Percentiles rank a stretch among this genome's conserved stretches.
Evolutionary conservation across 1,284 basidiomycete genomes (phyloP).

Genomic region (Malassezia sp.): DNA sequence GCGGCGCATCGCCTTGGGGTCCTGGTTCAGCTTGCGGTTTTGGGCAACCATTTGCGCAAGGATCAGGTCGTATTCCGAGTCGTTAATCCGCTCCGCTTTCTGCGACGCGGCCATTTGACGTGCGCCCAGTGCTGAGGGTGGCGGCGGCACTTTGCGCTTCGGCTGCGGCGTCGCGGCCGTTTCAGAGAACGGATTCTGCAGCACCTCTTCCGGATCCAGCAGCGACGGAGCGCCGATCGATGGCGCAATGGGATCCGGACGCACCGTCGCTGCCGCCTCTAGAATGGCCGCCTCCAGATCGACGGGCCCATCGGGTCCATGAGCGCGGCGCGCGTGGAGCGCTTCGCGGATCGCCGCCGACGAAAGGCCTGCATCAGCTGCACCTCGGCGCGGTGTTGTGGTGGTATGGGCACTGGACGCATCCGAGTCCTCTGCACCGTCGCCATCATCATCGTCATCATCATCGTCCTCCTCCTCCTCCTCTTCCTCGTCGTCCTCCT

Average conservation of each 20-base stretch:
- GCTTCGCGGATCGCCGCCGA: slow-evolving; percentile 6
- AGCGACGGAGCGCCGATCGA: slow-evolving; percentile 35
- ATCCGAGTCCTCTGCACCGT: not conserved
- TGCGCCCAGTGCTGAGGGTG: not conserved
- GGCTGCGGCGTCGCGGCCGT: not conserved
- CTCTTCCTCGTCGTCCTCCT: slow-evolving; percentile 51
- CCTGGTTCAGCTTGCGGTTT: slow-evolving; percentile 29
- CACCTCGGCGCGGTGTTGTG: not conserved
- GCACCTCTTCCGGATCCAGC: slow-evolving; percentile 33
- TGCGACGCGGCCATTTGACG: slow-evolving; percentile 1
- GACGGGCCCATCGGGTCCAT: not conserved
- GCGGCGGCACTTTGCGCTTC: not conserved
- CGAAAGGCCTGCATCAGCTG: not conserved
- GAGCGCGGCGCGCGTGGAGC: not conserved
- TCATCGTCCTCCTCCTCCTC: slow-evolving; percentile 51
- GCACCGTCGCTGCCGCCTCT: not conserved
- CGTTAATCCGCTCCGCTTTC: slow-evolving; percentile 16
- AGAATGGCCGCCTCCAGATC: slow-evolving; percentile 10
- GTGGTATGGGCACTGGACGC: slow-evolving; percentile 4
- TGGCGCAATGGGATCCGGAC: slow-evolving; percentile 17
- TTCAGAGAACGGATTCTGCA: slow-evolving; percentile 34
- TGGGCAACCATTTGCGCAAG: slow-evolving; percentile 30
- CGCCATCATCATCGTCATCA: not conserved
- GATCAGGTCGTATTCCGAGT: slow-evolving; percentile 28
- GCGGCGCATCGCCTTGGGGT: slow-evolving; percentile 31